Evolutionary conservation across 306 rosid species (phyloP).

Genomic region (Gastrolobium villosum): DNA sequence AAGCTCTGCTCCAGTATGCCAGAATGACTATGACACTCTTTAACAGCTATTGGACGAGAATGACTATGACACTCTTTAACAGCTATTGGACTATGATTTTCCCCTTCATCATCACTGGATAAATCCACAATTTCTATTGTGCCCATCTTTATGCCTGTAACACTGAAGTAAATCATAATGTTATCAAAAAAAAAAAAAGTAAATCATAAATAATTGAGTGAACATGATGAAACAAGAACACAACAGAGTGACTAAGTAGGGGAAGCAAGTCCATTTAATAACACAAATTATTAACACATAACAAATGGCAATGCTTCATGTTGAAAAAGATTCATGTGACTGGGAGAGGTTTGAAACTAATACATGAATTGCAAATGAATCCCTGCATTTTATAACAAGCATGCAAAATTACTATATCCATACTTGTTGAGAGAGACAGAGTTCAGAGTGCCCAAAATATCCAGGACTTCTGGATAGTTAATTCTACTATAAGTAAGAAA

Average conservation of each 20-base stretch:
- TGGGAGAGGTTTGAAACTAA: not conserved
- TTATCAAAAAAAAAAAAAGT: too few species aligned
- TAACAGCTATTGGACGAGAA: conserved; percentile 40
- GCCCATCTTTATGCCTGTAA: conserved; percentile 56
- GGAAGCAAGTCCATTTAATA: conserved; percentile 15
- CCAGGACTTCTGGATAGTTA: not conserved
- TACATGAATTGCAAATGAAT: not conserved
- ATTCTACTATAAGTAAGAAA: not conserved
- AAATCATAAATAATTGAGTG: conserved; percentile 36
- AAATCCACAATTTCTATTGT: conserved; percentile 64
- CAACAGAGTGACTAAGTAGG: not conserved
- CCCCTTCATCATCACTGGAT: conserved; percentile 69
- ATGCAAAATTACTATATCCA: not conserved
- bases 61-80: conserved; percentile 56
- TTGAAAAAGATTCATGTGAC: not conserved
- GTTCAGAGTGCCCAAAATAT: not conserved
- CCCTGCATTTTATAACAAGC: conserved; percentile 7
- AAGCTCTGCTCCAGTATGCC: conserved; percentile 61
- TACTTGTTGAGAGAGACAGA: not conserved
- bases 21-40: conserved; percentile 53
- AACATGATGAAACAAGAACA: conserved; percentile 7
- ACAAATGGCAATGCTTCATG: not conserved
- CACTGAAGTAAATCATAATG: conserved; percentile 33
- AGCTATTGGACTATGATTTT: conserved; percentile 41
- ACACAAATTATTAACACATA: not conserved